Evolutionary conservation across 495 filamentous ascomycete species (phyloP).

Genomic region (Astrocystis sublimbata): DNA sequence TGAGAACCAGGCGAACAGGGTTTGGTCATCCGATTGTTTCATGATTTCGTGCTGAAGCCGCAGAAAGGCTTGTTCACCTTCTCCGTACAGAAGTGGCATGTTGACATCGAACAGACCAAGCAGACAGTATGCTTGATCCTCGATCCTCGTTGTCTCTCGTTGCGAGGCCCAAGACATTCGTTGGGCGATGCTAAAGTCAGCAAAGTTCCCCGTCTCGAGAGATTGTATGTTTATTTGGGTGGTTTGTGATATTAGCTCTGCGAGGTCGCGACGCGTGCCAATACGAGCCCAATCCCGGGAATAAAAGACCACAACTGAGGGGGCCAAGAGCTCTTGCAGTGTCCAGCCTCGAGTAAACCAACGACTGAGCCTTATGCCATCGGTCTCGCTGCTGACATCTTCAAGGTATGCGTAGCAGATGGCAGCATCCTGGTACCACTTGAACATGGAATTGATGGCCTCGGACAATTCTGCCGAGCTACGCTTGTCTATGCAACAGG

Average conservation of each 20-base stretch:
- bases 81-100: conserved; percentile 31
- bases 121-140: conserved; percentile 30
- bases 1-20: conserved; percentile 11
- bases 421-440: conserved; percentile 38
- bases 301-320: conserved; percentile 32
- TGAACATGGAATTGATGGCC: conserved; percentile 48
- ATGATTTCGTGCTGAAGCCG: conserved; percentile 23
- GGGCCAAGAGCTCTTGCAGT: conserved; percentile 30
- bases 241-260: not conserved
- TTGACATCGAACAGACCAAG: conserved; percentile 30
- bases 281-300: conserved; percentile 29
- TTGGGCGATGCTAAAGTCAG: conserved; percentile 18
- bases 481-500: conserved; percentile 48
- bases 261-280: conserved; percentile 17
- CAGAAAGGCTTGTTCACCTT: conserved; percentile 24
- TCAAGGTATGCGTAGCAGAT: conserved; percentile 45
- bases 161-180: conserved; percentile 27
- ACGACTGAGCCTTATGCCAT: conserved; percentile 15
- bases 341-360: conserved; percentile 36
- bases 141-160: conserved; percentile 24
- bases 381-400: conserved; percentile 28
- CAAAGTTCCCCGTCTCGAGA: conserved; percentile 7
- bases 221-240: conserved; percentile 16
- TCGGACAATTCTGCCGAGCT: conserved; percentile 47
- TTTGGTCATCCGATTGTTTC: conserved; percentile 19